Base-by-base conservation (phyloP, 352 stramenopile species). In the Globisporangium nunn region DNA sequence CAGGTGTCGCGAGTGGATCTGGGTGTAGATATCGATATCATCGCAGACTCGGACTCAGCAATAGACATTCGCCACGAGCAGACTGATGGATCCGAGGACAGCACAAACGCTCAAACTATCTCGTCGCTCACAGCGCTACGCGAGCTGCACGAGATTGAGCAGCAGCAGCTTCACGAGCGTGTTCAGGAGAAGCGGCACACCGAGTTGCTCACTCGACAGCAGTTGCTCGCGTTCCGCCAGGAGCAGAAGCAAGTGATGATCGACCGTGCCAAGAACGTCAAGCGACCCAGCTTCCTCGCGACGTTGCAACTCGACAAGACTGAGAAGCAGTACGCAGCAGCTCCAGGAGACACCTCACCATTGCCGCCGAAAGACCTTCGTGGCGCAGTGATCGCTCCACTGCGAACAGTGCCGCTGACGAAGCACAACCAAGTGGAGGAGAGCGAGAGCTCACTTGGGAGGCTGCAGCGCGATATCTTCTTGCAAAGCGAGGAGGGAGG, bases 261-360 rank as follows among this genome's bases (percentile, higher is more conserved):
- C 4, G 56, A 52, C 8, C 49, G 60, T 7, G 18, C 54, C 6
- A 54, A 56, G 47, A 47, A 41, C 31, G n/a, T 59, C 14, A 66
- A 55, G n/a, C 60, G 61, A 0, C 60, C 67, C 44, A 72, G 60
- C 15, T 74, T 72, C 50, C 41, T 74, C 11, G 52, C 67, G 18
- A 71, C 64, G 43, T 50, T 74, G 29, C 61, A 58, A 41, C 67
- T 74, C 14, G 67, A 74, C 28, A 39, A 44, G 28, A 6, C 23
- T 2, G 31, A 12, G 17, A 39, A 17, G 3, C 0, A 23, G 14
- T 29, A 3, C 30, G 4, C 30, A 11, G 29, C 12, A 44, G 3
- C 50, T 41, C 40, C 29, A 29, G 4, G 15, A 4, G 37, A 43
- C 11, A 17, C 7, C 37, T 17, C 37, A 30, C 6, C 8, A n/a